Conservation (phyloP, 1,139 yeast species). For the Martiniozyma asiatica region DNA sequence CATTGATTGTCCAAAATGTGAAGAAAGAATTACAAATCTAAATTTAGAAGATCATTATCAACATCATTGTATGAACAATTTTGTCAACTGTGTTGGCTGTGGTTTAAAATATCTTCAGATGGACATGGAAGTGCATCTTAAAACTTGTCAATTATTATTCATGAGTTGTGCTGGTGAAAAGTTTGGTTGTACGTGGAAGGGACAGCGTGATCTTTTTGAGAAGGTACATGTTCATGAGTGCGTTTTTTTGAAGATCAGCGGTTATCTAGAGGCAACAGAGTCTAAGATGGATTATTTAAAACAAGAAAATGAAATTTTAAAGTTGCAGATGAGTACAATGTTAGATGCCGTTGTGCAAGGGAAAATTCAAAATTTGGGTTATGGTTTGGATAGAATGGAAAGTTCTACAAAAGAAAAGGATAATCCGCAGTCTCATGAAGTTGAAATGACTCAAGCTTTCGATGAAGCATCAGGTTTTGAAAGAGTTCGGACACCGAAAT, state of each 20-base stretch:
- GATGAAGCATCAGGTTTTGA: too few species aligned
- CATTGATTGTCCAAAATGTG: slow-evolving; percentile 32
- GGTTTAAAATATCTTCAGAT: slow-evolving; percentile 20
- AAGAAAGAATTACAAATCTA: slow-evolving; percentile 23
- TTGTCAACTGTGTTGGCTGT: slow-evolving; percentile 23
- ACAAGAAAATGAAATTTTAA: slow-evolving; percentile 27
- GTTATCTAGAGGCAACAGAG: slow-evolving; percentile 23
- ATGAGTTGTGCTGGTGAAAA: slow-evolving; percentile 24
- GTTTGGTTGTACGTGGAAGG: slow-evolving; percentile 31
- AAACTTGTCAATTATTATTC: slow-evolving; percentile 24
- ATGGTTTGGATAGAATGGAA: slow-evolving; percentile 26
- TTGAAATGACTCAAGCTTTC: too few species aligned
- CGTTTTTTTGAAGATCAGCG: slow-evolving; percentile 23
- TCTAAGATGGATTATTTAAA: slow-evolving; percentile 21
- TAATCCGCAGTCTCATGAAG: too few species aligned
- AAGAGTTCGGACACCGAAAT: too few species aligned
- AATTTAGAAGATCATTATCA: slow-evolving; percentile 27
- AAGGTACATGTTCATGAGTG: slow-evolving; percentile 26
- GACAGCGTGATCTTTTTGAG: slow-evolving; percentile 22
- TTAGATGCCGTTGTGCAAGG: slow-evolving; percentile 40
- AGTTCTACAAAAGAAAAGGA: slow-evolving; percentile 31
- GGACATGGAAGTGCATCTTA: slow-evolving; percentile 21
- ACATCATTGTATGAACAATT: slow-evolving; percentile 31
- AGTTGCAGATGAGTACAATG: slow-evolving; percentile 32
- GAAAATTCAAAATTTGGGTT: slow-evolving; percentile 39